Percentiles rank a stretch among this genome's conserved stretches.
Evolutionary conservation across 768 basidiomycete genomes (phyloP).

Genomic region (Candolleomyces aberdarensis): DNA sequence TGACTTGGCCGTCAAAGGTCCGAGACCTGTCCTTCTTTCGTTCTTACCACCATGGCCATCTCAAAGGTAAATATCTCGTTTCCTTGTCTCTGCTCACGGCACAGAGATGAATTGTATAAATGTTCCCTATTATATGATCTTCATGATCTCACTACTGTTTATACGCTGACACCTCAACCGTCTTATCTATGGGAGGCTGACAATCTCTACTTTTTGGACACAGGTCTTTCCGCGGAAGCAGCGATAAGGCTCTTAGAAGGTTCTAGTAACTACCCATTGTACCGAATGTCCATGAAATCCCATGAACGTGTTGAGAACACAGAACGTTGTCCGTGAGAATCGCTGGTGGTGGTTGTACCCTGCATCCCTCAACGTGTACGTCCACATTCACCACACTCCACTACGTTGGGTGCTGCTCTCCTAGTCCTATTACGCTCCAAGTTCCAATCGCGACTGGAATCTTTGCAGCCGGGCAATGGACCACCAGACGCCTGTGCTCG

Average conservation of each 20-base stretch:
- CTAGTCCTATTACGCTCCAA: background rate
- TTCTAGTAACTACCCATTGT: too few relatives aligned
- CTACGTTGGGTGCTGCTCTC: too few relatives aligned
- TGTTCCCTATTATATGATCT: slow-evolving; percentile 66
- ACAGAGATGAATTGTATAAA: slow-evolving; percentile 38
- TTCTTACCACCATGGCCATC: background rate
- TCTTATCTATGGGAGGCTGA: background rate
- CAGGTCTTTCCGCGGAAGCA: too few relatives aligned
- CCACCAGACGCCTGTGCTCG: background rate
- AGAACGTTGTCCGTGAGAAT: too few relatives aligned
- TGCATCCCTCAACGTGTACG: too few relatives aligned
- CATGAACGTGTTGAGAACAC: too few relatives aligned
- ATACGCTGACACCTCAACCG: slow-evolving; percentile 18
- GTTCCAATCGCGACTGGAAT: background rate
- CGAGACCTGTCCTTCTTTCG: slow-evolving; percentile 34
- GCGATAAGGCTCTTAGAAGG: too few relatives aligned
- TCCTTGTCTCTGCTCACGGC: too few relatives aligned
- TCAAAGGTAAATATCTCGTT: background rate
- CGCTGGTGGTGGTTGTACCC: too few relatives aligned
- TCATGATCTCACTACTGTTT: slow-evolving; percentile 24
- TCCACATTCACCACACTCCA: too few relatives aligned
- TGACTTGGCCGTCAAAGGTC: too few relatives aligned
- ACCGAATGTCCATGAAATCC: too few relatives aligned
- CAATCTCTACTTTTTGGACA: background rate
- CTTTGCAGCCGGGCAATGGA: background rate